Conservation (phyloP, 2,329 filamentous ascomycete genomes). For the Pezicula neosporulosa region DNA sequence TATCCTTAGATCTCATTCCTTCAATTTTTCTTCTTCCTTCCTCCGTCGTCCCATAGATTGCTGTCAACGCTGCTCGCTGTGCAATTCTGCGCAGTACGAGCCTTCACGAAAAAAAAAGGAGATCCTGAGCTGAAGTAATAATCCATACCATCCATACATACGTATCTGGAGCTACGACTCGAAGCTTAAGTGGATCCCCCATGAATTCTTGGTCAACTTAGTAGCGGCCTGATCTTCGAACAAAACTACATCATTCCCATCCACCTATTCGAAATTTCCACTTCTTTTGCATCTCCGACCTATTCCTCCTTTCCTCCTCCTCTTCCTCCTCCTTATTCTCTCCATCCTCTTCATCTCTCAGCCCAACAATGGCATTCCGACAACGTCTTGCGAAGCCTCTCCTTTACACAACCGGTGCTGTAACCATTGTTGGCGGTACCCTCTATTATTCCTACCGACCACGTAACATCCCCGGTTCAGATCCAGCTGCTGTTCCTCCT, state of each 20-base stretch:
- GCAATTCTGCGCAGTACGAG: neutral
- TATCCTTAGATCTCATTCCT: too few relatives aligned
- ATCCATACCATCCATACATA: neutral
- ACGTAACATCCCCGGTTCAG: slow-evolving; percentile 67
- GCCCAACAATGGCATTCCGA: slow-evolving; percentile 28
- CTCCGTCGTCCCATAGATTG: too few relatives aligned
- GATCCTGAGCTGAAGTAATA: neutral
- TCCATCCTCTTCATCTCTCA: neutral
- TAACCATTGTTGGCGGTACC: slow-evolving; percentile 39
- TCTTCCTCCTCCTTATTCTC: slow-evolving; percentile 10
- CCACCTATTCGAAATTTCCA: neutral
- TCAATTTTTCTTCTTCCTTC: too few relatives aligned
- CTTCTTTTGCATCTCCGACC: slow-evolving; percentile 3
- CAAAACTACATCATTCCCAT: neutral
- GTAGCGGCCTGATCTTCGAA: neutral
- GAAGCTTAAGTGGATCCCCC: neutral
- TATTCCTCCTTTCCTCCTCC: slow-evolving; percentile 6
- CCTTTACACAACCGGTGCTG: slow-evolving; percentile 46
- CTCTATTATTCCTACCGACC: slow-evolving; percentile 61
- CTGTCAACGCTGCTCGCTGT: neutral
- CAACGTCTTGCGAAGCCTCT: slow-evolving; percentile 43
- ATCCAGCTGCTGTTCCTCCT: slow-evolving; percentile 65
- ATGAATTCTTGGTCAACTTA: neutral
- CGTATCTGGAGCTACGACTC: too few relatives aligned
- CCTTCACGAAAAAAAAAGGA: neutral